Base-by-base conservation (phyloP, 2,329 filamentous ascomycete genomes). In the Aspergillus texensis region DNA sequence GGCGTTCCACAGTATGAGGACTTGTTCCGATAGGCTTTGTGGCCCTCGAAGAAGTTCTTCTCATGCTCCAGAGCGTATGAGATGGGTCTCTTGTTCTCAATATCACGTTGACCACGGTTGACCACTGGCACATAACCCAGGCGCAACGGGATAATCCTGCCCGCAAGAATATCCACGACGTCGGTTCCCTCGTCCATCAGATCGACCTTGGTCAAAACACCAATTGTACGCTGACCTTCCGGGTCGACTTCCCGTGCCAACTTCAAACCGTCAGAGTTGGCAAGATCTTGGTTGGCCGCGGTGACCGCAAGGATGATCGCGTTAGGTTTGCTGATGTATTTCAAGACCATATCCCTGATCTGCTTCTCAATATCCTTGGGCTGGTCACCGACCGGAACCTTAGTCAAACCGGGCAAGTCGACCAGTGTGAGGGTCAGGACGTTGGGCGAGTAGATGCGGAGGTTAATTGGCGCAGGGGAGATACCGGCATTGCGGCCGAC, bases 111-210 rank as follows among this genome's bases (percentile, higher is more conserved):
- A 56, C 95, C 95, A 82, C 95, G 88, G 84, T 99, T 99, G 77
- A 99, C 95, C 21, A 99, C 95, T 21, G 95, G 95, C 26, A 99
- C 93, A 76, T 99, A 99, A 71, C 95, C 95, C 70, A 99, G 83
- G 67, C 95, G 89, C 71, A 99, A 84, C 45, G 95, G 95, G 78
- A 99, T 99, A 78, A 99, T 96, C 74, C 95, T 91, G 64, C 96
- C 96, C 68, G 95, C 96, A 74, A 99, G 85, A 83, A 99, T 99
- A 80, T 99, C 95, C 70, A 99, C 94, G 48, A 98, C 95, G 75
- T 99, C 95, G 59, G 95, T 99, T 61, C 95, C 95, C 30, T 97
- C 93, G 79, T 99, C 95, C 95, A 99, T 99, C 76, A 99, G 82
- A 82, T 99, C 95, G 65, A 99, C 94, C 86, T 99, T 99, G 72